phyloP scores from a whole-genome alignment of 306 rosid genomes.

The Citrullus colocynthis region DNA sequence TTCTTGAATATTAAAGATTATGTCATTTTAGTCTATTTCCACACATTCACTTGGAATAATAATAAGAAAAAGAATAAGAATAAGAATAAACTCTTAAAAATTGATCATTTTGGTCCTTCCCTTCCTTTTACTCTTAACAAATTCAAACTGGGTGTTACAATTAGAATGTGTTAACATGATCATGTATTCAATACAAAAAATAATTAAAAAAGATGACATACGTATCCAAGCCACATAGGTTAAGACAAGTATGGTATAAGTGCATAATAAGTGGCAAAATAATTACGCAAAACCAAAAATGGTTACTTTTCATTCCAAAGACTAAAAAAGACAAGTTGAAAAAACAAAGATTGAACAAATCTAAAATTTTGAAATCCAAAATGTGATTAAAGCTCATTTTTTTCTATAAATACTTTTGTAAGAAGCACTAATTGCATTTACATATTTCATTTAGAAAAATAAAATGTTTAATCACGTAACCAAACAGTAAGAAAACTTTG shows the following conservation, averaged over 20 bases:
- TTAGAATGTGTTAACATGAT: too few relatives aligned
- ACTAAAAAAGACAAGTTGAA: neutral
- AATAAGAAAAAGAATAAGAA: too few relatives aligned
- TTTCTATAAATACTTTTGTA: neutral
- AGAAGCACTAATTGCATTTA: neutral
- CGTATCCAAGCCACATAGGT: neutral
- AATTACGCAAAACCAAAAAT: neutral
- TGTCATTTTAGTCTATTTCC: neutral
- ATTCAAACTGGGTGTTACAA: neutral
- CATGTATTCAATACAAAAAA: too few relatives aligned
- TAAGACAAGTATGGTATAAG: neutral
- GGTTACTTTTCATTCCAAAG: neutral
- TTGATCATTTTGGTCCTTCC: neutral
- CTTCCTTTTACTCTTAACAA: neutral
- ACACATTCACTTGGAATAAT: too few relatives aligned
- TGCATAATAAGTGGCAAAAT: neutral
- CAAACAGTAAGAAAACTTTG: neutral
- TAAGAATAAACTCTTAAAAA: neutral
- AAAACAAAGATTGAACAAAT: neutral
- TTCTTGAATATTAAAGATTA: neutral
- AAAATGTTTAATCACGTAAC: neutral
- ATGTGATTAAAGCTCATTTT: neutral
- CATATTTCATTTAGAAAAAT: neutral
- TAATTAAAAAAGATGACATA: neutral
- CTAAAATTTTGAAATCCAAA: neutral